phyloP scores from a whole-genome alignment of 495 filamentous ascomycete genomes.

The Rhypophila decipiens region DNA sequence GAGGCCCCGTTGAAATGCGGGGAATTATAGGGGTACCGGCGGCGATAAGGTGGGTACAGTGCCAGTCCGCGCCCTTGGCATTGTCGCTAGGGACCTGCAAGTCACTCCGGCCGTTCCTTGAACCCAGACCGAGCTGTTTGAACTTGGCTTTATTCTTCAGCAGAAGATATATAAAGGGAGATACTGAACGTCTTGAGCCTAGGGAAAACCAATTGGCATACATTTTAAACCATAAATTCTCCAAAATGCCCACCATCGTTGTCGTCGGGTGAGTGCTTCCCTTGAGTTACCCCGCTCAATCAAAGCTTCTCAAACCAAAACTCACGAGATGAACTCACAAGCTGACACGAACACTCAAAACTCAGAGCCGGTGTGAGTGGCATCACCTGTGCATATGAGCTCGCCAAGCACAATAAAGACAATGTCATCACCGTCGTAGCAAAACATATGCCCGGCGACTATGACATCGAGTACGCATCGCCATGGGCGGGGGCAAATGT shows the following conservation, averaged over 20 bases:
- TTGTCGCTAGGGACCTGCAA: too few species aligned
- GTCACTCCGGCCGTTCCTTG: too few species aligned
- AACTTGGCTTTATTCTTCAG: too few species aligned
- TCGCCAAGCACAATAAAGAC: constrained; percentile 66
- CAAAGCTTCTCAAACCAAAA: neutral
- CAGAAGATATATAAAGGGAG: too few species aligned
- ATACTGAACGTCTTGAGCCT: too few species aligned
- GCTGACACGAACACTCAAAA: neutral
- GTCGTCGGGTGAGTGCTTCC: constrained; percentile 51
- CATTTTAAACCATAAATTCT: too few species aligned
- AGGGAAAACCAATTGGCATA: too few species aligned
- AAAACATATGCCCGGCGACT: constrained; percentile 98
- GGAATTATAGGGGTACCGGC: too few species aligned
- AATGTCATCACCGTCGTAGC: constrained; percentile 71
- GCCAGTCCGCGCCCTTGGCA: too few species aligned
- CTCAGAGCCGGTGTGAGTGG: constrained; percentile 83
- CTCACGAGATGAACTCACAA: neutral
- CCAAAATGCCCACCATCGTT: constrained; percentile 52
- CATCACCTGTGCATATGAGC: constrained; percentile 80
- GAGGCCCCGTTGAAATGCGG: too few species aligned
- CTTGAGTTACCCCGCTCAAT: neutral
- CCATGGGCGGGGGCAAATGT: constrained; percentile 96
- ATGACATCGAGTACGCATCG: constrained; percentile 92
- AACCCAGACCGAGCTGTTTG: too few species aligned
- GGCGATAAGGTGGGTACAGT: too few species aligned